Conservation (phyloP, 345 rosid genomes). For the Aquilaria malaccensis region DNA sequence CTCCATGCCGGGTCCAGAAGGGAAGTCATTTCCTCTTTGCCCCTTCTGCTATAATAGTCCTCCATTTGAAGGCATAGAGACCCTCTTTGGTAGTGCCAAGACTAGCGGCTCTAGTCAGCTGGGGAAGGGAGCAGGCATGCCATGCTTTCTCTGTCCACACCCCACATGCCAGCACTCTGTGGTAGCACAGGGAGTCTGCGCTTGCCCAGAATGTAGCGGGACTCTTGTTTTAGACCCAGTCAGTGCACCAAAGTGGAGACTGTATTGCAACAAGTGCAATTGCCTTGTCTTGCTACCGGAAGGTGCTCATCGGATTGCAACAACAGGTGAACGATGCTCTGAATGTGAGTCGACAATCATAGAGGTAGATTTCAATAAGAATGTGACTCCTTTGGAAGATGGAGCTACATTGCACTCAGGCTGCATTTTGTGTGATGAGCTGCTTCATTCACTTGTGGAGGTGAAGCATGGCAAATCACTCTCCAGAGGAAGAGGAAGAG, state of each 20-base stretch:
- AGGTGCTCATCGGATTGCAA: constrained; percentile 81
- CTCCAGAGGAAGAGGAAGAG: constrained; percentile 52
- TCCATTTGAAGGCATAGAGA: constrained; percentile 84
- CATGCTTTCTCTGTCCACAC: constrained; percentile 90
- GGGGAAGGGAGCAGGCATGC: constrained; percentile 88
- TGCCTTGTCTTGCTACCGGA: constrained; percentile 89
- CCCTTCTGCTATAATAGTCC: constrained; percentile 91
- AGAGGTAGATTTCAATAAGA: constrained; percentile 94
- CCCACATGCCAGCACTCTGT: constrained; percentile 83
- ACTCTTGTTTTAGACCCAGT: constrained; percentile 82
- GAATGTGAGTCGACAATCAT: constrained; percentile 78
- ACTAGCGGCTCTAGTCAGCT: constrained; percentile 31
- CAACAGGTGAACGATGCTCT: constrained; percentile 53
- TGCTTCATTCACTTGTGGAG: constrained; percentile 83
- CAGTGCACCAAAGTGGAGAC: constrained; percentile 92
- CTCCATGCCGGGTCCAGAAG: constrained; percentile 90
- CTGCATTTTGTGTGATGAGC: constrained; percentile 82
- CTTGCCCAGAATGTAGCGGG: constrained; percentile 94
- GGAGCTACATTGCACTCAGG: constrained; percentile 80
- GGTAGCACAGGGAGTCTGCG: constrained; percentile 87
- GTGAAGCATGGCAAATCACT: constrained; percentile 86
- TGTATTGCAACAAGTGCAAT: constrained; percentile 87
- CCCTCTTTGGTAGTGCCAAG: constrained; percentile 44
- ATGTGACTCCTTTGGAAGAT: constrained; percentile 68
- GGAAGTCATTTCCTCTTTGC: constrained; percentile 89